Percentiles rank a stretch among this genome's conserved stretches.
Conservation (phyloP, 2,329 filamentous ascomycete genomes). For the Neofusicoccum parvum region DNA sequence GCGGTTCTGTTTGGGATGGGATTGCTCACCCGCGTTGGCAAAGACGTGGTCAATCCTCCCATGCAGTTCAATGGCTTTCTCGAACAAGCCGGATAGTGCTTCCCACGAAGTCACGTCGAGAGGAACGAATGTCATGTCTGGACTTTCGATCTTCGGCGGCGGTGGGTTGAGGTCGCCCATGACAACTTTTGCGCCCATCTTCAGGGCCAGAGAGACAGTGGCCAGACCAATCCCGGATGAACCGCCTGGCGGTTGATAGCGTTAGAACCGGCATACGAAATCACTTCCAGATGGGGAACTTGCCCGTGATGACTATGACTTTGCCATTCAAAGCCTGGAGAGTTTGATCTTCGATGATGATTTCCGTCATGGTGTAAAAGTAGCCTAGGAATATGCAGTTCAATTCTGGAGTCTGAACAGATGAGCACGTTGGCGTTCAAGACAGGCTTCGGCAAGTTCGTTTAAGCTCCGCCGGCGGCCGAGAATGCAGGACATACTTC, state of each 20-base stretch:
- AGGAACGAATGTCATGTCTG: slow-evolving; percentile 29
- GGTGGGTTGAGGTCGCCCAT: slow-evolving; percentile 56
- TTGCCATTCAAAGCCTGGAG: slow-evolving; percentile 50
- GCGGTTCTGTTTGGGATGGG: not conserved
- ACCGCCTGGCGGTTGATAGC: slow-evolving; percentile 44
- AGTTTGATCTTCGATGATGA: slow-evolving; percentile 50
- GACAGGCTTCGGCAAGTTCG: too few relatives aligned
- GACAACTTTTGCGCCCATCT: slow-evolving; percentile 58
- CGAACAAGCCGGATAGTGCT: slow-evolving; percentile 56
- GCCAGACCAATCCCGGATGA: slow-evolving; percentile 64
- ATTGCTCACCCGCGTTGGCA: slow-evolving; percentile 34
- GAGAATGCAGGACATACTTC: too few relatives aligned
- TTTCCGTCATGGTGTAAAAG: slow-evolving; percentile 43
- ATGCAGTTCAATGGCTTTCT: slow-evolving; percentile 46
- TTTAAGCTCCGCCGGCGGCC: too few relatives aligned
- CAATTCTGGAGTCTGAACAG: too few relatives aligned
- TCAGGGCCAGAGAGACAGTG: slow-evolving; percentile 55
- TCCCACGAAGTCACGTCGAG: slow-evolving; percentile 49
- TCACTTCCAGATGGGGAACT: slow-evolving; percentile 2
- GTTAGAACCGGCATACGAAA: not conserved
- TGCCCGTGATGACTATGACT: slow-evolving; percentile 58
- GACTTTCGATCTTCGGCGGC: slow-evolving; percentile 29
- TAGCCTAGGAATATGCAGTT: too few relatives aligned
- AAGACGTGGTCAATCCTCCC: slow-evolving; percentile 51
- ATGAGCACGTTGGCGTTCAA: too few relatives aligned